Percentiles rank a stretch among this genome's conserved stretches.
Evolutionary conservation across 2,329 filamentous ascomycete genomes (phyloP).

Genomic region (Fusarium oxysporum): DNA sequence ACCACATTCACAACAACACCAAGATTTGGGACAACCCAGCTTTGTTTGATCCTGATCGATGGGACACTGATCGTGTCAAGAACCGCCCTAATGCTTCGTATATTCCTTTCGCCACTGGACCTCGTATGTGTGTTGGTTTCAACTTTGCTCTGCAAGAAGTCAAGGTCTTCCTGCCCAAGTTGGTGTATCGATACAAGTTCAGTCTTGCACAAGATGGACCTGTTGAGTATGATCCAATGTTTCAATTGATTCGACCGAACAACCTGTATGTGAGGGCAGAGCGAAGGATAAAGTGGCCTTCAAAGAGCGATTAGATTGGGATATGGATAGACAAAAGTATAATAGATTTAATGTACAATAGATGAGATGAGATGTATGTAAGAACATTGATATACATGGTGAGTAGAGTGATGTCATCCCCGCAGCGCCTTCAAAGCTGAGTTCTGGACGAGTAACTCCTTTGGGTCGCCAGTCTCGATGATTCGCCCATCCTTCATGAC

Average conservation of each 20-base stretch:
- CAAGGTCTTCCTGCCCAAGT: constrained; percentile 68
- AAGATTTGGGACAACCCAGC: constrained; percentile 68
- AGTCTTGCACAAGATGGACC: constrained; percentile 60
- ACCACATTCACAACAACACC: constrained; percentile 65
- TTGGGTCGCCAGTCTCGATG: constrained; percentile 43
- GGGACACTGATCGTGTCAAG: constrained; percentile 66
- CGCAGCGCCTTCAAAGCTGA: constrained; percentile 5
- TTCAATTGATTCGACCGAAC: constrained; percentile 67
- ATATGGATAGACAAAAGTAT: constrained; percentile 25
- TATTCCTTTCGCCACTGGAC: constrained; percentile 68
- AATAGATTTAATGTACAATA: constrained; percentile 28
- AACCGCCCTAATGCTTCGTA: constrained; percentile 64
- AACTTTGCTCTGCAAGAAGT: constrained; percentile 72
- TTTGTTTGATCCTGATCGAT: constrained; percentile 69
- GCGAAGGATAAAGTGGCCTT: constrained; percentile 62
- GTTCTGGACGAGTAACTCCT: constrained; percentile 33
- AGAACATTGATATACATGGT: neutral
- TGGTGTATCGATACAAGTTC: constrained; percentile 70
- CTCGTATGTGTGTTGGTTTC: constrained; percentile 71
- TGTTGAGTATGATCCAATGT: constrained; percentile 69
- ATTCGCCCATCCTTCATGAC: constrained; percentile 47
- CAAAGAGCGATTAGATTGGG: constrained; percentile 28
- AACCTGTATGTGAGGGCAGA: constrained; percentile 65
- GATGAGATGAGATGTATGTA: neutral
- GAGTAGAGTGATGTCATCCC: neutral